Evolutionary conservation across 352 stramenopile species (phyloP).

Genomic region (Pythium aquatile): DNA sequence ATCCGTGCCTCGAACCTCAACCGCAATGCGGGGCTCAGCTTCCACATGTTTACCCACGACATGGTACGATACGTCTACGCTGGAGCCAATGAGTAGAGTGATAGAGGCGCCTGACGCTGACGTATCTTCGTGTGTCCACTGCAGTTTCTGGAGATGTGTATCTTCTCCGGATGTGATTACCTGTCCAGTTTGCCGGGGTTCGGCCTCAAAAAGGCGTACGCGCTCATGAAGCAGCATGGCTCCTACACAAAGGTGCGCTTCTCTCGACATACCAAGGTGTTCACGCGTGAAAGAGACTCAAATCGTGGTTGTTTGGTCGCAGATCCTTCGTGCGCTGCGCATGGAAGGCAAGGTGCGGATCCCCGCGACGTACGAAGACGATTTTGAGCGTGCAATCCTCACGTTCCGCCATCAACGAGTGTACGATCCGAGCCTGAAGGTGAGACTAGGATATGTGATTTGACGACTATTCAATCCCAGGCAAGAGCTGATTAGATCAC

Average conservation of each 20-base stretch:
- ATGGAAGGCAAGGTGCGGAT: conserved; percentile 28
- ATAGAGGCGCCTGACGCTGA: background rate
- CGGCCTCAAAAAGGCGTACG: conserved; percentile 81
- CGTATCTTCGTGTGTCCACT: background rate
- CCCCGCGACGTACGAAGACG: conserved; percentile 44
- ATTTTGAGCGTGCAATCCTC: conserved; percentile 67
- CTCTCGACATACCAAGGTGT: background rate
- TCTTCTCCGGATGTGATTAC: conserved; percentile 91
- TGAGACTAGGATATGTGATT: conserved; percentile 16
- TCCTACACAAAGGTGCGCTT: conserved; percentile 52
- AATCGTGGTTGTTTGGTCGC: conserved; percentile 2
- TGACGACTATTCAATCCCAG: too few species aligned
- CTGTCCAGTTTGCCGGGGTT: conserved; percentile 76
- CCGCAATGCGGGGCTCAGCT: conserved; percentile 77
- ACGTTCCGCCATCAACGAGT: conserved; percentile 89
- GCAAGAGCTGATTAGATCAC: background rate
- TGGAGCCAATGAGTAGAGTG: background rate
- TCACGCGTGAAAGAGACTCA: background rate
- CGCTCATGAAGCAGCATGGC: conserved; percentile 69
- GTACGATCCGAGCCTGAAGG: conserved; percentile 69
- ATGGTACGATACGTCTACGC: conserved; percentile 48
- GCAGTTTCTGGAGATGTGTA: conserved; percentile 90
- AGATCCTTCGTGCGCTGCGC: conserved; percentile 48
- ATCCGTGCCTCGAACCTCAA: conserved; percentile 87
- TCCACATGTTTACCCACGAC: conserved; percentile 75